A percentile compares a stretch with the other conserved stretches of the same genome.
phyloP scores from a whole-genome alignment of 1,284 basidiomycete species.

The Puccinia triticina region DNA sequence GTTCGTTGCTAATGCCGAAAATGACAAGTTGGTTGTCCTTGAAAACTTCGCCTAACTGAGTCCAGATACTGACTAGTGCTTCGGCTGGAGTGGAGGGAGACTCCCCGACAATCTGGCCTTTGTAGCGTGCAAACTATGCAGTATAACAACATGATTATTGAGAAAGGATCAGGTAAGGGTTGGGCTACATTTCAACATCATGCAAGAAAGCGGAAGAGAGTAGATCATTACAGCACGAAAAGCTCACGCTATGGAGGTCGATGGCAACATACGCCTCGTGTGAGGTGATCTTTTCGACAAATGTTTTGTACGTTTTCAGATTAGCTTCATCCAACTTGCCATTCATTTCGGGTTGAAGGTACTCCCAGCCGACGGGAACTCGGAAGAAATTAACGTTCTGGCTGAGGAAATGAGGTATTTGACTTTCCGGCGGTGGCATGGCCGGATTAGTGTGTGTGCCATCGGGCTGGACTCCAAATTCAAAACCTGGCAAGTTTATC shows the following conservation, averaged over 20 bases:
- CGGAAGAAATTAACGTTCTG: conserved; percentile 28
- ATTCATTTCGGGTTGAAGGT: conserved; percentile 17
- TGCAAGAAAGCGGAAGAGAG: too few relatives aligned
- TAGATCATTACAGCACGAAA: not conserved
- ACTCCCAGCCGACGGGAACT: conserved; percentile 27
- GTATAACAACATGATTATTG: not conserved
- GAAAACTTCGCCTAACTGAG: not conserved
- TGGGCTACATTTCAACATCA: not conserved
- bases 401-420: conserved; percentile 33
- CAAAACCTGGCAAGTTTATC: conserved; percentile 43
- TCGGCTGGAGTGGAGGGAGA: not conserved
- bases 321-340: not conserved
- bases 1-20: conserved; percentile 32
- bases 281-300: conserved; percentile 5
- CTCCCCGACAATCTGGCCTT: conserved; percentile 21
- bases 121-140: conserved; percentile 1
- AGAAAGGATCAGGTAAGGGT: not conserved
- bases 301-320: not conserved
- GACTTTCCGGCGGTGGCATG: not conserved
- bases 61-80: conserved; percentile 21
- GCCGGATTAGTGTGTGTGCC: conserved; percentile 3
- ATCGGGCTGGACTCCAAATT: conserved; percentile 22
- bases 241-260: conserved; percentile 34
- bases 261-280: conserved; percentile 14
- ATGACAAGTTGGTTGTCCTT: conserved; percentile 20